phyloP scores from a whole-genome alignment of 2,329 filamentous ascomycete species.

The Monilinia aucupariae region DNA sequence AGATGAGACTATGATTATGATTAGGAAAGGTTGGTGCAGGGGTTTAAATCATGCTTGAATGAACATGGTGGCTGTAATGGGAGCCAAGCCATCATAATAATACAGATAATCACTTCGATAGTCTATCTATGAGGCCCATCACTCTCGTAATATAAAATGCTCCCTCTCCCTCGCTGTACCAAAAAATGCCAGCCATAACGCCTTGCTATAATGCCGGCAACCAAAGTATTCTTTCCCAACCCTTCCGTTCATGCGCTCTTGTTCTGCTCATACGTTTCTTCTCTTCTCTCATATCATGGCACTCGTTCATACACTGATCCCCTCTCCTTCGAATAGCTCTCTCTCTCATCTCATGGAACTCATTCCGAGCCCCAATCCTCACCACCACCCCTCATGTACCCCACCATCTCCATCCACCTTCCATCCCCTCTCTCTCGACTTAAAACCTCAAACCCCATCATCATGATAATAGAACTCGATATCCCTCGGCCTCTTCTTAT shows the following conservation, averaged over 20 bases:
- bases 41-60: background rate
- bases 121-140: background rate
- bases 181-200: slow-evolving; percentile 1
- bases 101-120: background rate
- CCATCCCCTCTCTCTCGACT: background rate
- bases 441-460: slow-evolving; percentile 52
- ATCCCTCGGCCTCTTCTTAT: slow-evolving; percentile 74
- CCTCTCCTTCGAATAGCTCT: background rate
- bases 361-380: no score
- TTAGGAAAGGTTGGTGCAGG: background rate
- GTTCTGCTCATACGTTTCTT: background rate
- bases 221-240: background rate
- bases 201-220: slow-evolving; percentile 11
- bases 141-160: background rate
- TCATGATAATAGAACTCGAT: slow-evolving; percentile 95
- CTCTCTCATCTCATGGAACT: background rate
- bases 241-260: background rate
- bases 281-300: background rate
- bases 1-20: background rate
- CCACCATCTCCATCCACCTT: background rate
- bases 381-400: background rate
- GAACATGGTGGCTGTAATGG: background rate
- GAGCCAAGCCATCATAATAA: background rate
- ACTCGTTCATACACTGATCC: background rate
- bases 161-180: background rate